Conservation (phyloP, 352 stramenopile species). For the Pythium coloratum region DNA sequence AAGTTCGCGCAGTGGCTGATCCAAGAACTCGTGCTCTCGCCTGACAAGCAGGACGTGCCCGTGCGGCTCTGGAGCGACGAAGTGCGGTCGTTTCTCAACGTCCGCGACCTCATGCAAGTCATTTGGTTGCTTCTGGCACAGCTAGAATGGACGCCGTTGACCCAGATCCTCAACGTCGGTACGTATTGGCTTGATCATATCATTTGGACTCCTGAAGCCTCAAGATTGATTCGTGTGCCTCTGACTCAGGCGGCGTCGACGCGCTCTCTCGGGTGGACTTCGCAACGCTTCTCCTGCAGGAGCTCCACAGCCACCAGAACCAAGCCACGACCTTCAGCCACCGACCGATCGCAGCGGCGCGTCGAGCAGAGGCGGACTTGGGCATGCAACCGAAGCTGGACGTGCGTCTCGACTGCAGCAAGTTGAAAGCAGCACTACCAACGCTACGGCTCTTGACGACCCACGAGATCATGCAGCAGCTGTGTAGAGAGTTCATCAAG, state of each 20-base stretch:
- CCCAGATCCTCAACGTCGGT: constrained; percentile 55
- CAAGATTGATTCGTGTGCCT: background rate
- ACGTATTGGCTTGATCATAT: constrained; percentile 8
- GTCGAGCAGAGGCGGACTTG: constrained; percentile 37
- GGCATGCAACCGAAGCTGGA: constrained; percentile 52
- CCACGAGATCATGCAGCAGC: constrained; percentile 7
- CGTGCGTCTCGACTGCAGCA: constrained; percentile 36
- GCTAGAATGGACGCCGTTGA: background rate
- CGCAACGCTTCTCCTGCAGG: constrained; percentile 33
- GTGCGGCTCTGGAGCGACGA: constrained; percentile 64
- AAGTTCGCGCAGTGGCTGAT: constrained; percentile 77
- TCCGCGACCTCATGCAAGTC: constrained; percentile 46
- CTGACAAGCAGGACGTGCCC: constrained; percentile 6
- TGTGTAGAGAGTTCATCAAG: background rate
- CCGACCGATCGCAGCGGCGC: constrained; percentile 31
- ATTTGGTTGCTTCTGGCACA: constrained; percentile 33
- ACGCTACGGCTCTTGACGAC: constrained; percentile 16
- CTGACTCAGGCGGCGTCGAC: constrained; percentile 38
- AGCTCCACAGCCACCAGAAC: constrained; percentile 2
- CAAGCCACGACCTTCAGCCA: background rate
- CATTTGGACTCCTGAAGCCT: background rate
- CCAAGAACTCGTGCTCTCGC: constrained; percentile 34
- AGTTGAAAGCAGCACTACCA: constrained; percentile 31
- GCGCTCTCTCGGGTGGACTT: constrained; percentile 52
- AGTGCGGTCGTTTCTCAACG: constrained; percentile 60